These are phyloP conservation scores for Cicer pinnatifidum DNA, from an alignment of 306 rosid species.

Conservation along the genomic window DNA sequence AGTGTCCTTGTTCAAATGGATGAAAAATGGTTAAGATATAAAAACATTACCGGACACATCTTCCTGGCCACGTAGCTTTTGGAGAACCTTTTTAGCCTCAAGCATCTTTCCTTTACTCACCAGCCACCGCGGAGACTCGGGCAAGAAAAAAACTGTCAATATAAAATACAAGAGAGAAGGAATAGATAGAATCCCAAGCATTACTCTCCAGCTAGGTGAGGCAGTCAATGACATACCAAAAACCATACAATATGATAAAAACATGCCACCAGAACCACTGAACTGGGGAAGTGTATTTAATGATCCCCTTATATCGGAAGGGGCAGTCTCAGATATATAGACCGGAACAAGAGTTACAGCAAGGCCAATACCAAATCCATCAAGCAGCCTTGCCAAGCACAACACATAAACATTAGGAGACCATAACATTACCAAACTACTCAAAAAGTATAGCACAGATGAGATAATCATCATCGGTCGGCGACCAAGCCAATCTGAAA, in stretches of 20 bases:
- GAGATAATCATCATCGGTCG: slow-evolving; percentile 75
- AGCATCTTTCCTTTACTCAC: slow-evolving; percentile 86
- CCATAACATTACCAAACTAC: slow-evolving; percentile 81
- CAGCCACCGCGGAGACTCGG: slow-evolving; percentile 90
- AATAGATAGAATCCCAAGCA: slow-evolving; percentile 81
- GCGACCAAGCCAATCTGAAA: slow-evolving; percentile 75
- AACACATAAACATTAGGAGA: slow-evolving; percentile 77
- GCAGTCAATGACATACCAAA: slow-evolving; percentile 64
- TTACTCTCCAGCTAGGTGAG: slow-evolving; percentile 73
- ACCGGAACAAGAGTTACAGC: slow-evolving; percentile 80
- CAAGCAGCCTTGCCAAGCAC: slow-evolving; percentile 68
- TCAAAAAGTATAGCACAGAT: slow-evolving; percentile 64
- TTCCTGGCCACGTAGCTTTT: slow-evolving; percentile 72
- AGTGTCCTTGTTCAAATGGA: slow-evolving; percentile 3
- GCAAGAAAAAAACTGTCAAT: slow-evolving; percentile 74
- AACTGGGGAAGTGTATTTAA: slow-evolving; percentile 87
- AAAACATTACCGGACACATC: slow-evolving; percentile 75
- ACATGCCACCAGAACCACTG: slow-evolving; percentile 83
- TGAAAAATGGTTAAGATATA: slow-evolving; percentile 2
- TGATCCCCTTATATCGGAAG: slow-evolving; percentile 80
- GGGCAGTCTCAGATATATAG: slow-evolving; percentile 85
- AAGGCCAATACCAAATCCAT: slow-evolving; percentile 87
- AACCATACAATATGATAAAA: slow-evolving; percentile 74
- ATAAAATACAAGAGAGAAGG: slow-evolving; percentile 65
- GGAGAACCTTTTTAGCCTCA: slow-evolving; percentile 79